phyloP scores from a whole-genome alignment of 148 eudicot species.

The Arctostaphylos glauca region DNA sequence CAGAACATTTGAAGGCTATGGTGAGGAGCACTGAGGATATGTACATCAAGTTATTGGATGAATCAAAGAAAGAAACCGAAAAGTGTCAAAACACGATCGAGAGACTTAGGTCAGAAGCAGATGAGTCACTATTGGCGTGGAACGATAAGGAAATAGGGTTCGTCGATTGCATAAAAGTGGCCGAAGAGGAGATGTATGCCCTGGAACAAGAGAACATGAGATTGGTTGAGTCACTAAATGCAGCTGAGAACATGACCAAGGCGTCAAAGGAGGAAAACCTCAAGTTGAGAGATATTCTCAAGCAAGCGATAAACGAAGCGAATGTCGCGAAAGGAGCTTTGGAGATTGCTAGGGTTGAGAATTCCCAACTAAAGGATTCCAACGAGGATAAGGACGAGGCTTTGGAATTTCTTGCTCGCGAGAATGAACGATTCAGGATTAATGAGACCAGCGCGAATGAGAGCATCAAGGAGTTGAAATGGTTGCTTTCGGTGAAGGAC shows the following conservation, averaged over 20 bases:
- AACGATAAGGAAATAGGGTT: conserved; percentile 72
- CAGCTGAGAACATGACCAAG: conserved; percentile 34
- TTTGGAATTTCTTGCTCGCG: conserved; percentile 48
- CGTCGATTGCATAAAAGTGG: conserved; percentile 64
- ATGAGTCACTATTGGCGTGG: conserved; percentile 73
- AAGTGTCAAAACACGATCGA: conserved; percentile 45
- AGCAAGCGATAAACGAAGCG: conserved; percentile 75
- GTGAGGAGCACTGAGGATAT: conserved; percentile 36
- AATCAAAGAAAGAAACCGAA: conserved; percentile 53
- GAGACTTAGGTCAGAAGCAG: conserved; percentile 64
- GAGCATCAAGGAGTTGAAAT: conserved; percentile 53
- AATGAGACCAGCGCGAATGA: conserved; percentile 56
- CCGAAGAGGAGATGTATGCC: conserved; percentile 57
- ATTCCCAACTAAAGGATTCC: conserved; percentile 54
- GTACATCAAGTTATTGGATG: conserved; percentile 37
- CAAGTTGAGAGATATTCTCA: conserved; percentile 74
- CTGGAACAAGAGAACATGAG: conserved; percentile 36
- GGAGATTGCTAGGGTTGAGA: conserved; percentile 59
- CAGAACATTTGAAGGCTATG: conserved; percentile 39
- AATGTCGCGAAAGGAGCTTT: conserved; percentile 87
- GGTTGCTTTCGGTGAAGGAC: conserved; percentile 33
- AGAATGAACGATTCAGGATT: conserved; percentile 58
- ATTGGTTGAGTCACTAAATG: conserved; percentile 28
- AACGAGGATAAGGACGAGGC: conserved; percentile 61
- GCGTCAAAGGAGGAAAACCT: conserved; percentile 54